Percentiles rank a stretch among this genome's conserved stretches.
Conservation (phyloP, 495 filamentous ascomycete species). For the Apiosordaria backusii region DNA sequence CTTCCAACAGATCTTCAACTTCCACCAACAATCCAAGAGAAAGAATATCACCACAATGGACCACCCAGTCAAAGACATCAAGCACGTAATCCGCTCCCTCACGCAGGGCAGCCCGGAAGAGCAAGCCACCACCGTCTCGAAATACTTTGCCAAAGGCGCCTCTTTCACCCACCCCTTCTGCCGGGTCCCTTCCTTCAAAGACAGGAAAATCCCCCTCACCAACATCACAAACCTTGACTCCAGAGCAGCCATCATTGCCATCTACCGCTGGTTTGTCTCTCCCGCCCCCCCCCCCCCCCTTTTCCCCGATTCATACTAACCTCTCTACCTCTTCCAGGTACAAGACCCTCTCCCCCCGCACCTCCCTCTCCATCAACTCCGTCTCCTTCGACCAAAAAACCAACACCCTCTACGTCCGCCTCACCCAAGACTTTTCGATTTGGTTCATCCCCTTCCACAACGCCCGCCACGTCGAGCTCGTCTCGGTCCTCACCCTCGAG, state of each 20-base stretch:
- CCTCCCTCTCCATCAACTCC: constrained; percentile 58
- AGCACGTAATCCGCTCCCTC: constrained; percentile 60
- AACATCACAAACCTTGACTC: constrained; percentile 47
- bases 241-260: constrained; percentile 58
- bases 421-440: constrained; percentile 70
- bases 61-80: constrained; percentile 45
- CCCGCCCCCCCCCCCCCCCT: neutral
- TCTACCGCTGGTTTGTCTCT: constrained; percentile 66
- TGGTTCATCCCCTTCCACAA: constrained; percentile 73
- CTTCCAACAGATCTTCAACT: neutral
- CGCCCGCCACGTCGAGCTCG: constrained; percentile 58
- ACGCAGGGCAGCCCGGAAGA: constrained; percentile 59
- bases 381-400: constrained; percentile 64
- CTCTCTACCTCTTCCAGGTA: constrained; percentile 32
- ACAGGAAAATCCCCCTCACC: constrained; percentile 39
- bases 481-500: constrained; percentile 67
- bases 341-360: constrained; percentile 74
- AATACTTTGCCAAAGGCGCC: constrained; percentile 65
- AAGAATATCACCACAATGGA: constrained; percentile 21
- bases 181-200: constrained; percentile 58
- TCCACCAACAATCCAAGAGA: neutral
- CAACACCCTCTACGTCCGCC: constrained; percentile 63
- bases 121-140: constrained; percentile 60
- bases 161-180: constrained; percentile 81
- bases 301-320: neutral